Conservation (phyloP, 2,329 filamentous ascomycete species). For the Aspergillus caelatus region DNA sequence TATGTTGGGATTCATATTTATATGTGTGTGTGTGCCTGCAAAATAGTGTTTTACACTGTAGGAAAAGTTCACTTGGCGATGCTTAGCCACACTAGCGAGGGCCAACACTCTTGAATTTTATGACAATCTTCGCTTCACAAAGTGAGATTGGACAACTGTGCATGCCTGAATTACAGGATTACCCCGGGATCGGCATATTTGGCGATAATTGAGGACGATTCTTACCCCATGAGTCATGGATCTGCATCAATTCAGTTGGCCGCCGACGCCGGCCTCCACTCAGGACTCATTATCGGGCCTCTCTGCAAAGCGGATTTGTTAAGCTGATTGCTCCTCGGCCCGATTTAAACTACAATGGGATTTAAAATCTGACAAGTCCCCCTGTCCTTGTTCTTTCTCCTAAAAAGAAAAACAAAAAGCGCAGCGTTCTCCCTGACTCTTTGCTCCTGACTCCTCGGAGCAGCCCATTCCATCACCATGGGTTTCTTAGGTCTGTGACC, state of each 20-base stretch:
- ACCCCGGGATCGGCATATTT: not conserved
- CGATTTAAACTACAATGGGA: not conserved
- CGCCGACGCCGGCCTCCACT: conserved; percentile 1
- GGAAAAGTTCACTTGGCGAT: not conserved
- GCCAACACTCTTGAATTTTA: not conserved
- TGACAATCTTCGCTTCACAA: not conserved
- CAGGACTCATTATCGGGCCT: not conserved
- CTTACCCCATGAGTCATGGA: conserved; percentile 2
- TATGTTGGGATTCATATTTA: not conserved
- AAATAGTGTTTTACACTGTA: not conserved
- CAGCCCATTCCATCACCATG: not conserved
- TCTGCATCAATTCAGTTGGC: not conserved
- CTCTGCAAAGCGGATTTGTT: not conserved
- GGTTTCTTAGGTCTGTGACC: not conserved
- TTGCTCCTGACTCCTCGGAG: not conserved
- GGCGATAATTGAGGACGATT: not conserved
- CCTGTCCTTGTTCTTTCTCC: not conserved
- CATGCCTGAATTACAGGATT: not conserved
- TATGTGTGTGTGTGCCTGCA: not conserved
- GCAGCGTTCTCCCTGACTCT: not conserved
- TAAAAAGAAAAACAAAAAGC: not conserved
- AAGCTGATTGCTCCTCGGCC: not conserved
- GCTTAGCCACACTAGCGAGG: not conserved
- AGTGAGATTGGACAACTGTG: not conserved
- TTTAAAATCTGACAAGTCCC: not conserved